Conservation (phyloP, 2,329 filamentous ascomycete species). For the Ascochyta koolunga region DNA sequence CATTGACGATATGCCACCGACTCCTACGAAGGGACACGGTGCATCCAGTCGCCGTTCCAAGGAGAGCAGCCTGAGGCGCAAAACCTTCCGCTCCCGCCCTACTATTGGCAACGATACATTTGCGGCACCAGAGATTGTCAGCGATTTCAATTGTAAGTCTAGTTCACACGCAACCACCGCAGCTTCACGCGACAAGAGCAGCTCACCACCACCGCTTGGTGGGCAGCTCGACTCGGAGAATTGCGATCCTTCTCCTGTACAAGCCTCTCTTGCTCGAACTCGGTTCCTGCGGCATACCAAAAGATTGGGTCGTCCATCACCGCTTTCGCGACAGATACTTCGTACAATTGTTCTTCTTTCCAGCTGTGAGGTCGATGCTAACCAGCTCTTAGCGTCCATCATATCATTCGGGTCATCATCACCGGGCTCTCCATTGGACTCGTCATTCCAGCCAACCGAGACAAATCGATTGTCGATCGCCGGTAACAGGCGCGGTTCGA, state of each 20-base stretch:
- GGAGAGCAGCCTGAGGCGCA: constrained; percentile 58
- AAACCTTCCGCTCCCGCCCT: constrained; percentile 53
- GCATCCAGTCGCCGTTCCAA: constrained; percentile 54
- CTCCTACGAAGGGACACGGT: constrained; percentile 78
- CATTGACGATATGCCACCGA: constrained; percentile 84
- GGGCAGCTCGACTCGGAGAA: constrained; percentile 41
- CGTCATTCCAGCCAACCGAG: constrained; percentile 71
- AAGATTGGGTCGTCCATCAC: constrained; percentile 46
- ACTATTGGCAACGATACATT: constrained; percentile 57
- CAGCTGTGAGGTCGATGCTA: constrained; percentile 22
- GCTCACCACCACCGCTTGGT: constrained; percentile 28
- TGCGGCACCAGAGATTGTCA: constrained; percentile 44
- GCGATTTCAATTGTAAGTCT: constrained; percentile 48
- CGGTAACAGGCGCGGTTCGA: constrained; percentile 52
- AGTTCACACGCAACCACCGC: constrained; percentile 13
- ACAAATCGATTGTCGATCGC: constrained; percentile 85
- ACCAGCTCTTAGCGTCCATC: constrained; percentile 58
- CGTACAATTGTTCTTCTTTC: constrained; percentile 14
- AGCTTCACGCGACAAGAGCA: constrained; percentile 40
- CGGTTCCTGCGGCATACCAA: constrained; percentile 49
- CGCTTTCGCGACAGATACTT: constrained; percentile 48
- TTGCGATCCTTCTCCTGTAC: constrained; percentile 34
- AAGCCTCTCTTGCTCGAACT: constrained; percentile 43
- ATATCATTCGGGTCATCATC: constrained; percentile 65
- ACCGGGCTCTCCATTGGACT: constrained; percentile 80